Evolutionary conservation across 805 yeast genomes (phyloP), one percentile per base, ranked within the genome.

Genomic region (Candida corydali): DNA sequence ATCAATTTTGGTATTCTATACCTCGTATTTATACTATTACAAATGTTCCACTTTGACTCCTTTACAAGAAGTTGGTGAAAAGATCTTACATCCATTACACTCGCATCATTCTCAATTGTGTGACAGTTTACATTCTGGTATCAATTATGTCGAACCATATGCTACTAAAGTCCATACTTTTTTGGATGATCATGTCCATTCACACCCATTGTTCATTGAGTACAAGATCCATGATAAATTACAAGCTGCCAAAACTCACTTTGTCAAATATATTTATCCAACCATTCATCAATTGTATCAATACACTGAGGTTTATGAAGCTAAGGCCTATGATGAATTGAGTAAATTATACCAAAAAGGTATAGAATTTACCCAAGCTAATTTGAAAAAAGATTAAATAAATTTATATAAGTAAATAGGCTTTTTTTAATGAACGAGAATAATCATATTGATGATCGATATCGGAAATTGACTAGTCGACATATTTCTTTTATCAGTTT

Each of bases 1-100:
- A 19, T 38, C 33, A n/a, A 12, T 41, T 19, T 22, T 42, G 16
- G 18, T 57, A 20, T 43, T 63, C 31, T 68, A 68, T 47, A 44
- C 58, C 23, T 42, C 57, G 26, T 68, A 68, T 54, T 62, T 68
- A 43, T 53, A 51, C 46, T 49, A 57, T 23, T 66, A 64, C 55
- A 67, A 67, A 50, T 68, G 73, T 49, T 28, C 37, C 12, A 17
- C 39, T 10, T 27, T 39, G 23, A 55, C 50, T 31, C 41, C 53
- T 23, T 50, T 58, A 43, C 44, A 54, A 30, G 58, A 55, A 46
- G 57, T 54, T 11, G 54, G 55, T 37, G 49, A 58, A 30, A 38
- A 47, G 10, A 52, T 63, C 29, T 46, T 62, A 40, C 71, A 65
- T 45, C 73, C 73, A 30, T 55, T 65, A 36, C 43, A 59, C 33